Percentiles rank a stretch among this genome's conserved stretches.
These are phyloP conservation scores for Fusarium hainanense DNA, from an alignment of 2,329 filamentous ascomycete species.

Conservation along the genomic window DNA sequence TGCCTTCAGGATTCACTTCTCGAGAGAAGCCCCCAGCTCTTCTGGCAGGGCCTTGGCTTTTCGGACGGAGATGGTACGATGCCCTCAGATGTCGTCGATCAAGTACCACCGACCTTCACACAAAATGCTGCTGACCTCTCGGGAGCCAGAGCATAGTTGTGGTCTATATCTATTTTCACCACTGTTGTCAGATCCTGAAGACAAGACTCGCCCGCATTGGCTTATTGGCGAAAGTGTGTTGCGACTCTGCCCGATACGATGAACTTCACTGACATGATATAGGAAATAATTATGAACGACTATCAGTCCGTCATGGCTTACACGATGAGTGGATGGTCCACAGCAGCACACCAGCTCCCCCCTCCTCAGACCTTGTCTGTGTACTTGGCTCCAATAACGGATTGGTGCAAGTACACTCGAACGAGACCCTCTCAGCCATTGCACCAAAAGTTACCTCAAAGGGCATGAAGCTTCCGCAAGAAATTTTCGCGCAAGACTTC, in stretches of 20 bases:
- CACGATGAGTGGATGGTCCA: constrained; percentile 52
- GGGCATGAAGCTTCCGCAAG: constrained; percentile 40
- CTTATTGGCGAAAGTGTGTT: constrained; percentile 52
- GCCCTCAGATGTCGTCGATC: constrained; percentile 59
- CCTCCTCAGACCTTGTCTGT: constrained; percentile 55
- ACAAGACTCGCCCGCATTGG: constrained; percentile 51
- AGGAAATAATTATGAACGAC: constrained; percentile 51
- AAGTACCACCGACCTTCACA: constrained; percentile 58
- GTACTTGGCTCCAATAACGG: constrained; percentile 61
- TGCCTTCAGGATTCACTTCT: constrained; percentile 31
- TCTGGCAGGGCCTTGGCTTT: constrained; percentile 38
- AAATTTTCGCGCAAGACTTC: constrained; percentile 64
- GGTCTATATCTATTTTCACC: constrained; percentile 56
- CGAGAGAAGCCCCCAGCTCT: constrained; percentile 30
- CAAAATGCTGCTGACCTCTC: constrained; percentile 57
- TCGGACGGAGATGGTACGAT: constrained; percentile 52
- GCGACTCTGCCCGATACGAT: not conserved
- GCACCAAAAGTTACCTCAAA: constrained; percentile 41
- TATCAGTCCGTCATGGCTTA: constrained; percentile 45
- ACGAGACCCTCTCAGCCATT: constrained; percentile 51
- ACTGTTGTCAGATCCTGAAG: constrained; percentile 43
- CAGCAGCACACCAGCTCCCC: constrained; percentile 56
- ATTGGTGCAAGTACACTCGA: constrained; percentile 53
- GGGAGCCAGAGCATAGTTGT: constrained; percentile 47
- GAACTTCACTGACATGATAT: not conserved